Conservation (phyloP, 306 rosid genomes). For the Sesbania bispinosa region DNA sequence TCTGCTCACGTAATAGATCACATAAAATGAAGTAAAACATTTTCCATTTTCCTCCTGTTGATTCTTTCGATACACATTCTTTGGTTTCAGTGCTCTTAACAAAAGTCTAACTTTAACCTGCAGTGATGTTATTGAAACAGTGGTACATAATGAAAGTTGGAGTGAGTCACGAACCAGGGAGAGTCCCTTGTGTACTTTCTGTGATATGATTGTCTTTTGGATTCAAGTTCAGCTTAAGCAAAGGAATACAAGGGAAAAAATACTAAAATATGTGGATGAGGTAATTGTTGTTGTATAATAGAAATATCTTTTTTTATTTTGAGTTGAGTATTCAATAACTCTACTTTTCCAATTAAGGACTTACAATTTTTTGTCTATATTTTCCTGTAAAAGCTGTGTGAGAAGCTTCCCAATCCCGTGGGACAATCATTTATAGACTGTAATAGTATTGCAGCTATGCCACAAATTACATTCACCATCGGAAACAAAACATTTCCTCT, state of each 20-base stretch:
- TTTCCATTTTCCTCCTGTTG: constrained; percentile 1
- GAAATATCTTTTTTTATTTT: not conserved
- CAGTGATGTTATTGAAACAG: too few species aligned
- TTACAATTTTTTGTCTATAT: not conserved
- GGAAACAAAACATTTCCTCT: constrained; percentile 62
- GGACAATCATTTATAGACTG: constrained; percentile 62
- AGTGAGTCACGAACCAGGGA: constrained; percentile 32
- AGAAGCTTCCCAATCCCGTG: constrained; percentile 66
- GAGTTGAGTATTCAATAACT: not conserved
- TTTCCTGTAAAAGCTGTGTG: constrained; percentile 47
- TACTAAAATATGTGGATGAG: constrained; percentile 53
- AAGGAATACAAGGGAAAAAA: constrained; percentile 46
- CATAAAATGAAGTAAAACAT: constrained; percentile 28
- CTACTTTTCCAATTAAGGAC: not conserved
- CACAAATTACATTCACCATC: constrained; percentile 49
- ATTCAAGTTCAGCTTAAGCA: constrained; percentile 68
- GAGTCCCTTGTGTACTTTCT: constrained; percentile 31
- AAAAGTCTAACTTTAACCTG: too few species aligned
- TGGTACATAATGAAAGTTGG: too few species aligned
- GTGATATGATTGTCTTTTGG: constrained; percentile 30
- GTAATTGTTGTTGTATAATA: constrained; percentile 26
- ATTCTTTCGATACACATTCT: not conserved
- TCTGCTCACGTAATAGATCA: constrained; percentile 42
- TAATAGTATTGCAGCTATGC: constrained; percentile 40
- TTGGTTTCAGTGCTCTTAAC: constrained; percentile 3